Base-by-base conservation (phyloP, 345 rosid species). In the Melaleuca quinquenervia region DNA sequence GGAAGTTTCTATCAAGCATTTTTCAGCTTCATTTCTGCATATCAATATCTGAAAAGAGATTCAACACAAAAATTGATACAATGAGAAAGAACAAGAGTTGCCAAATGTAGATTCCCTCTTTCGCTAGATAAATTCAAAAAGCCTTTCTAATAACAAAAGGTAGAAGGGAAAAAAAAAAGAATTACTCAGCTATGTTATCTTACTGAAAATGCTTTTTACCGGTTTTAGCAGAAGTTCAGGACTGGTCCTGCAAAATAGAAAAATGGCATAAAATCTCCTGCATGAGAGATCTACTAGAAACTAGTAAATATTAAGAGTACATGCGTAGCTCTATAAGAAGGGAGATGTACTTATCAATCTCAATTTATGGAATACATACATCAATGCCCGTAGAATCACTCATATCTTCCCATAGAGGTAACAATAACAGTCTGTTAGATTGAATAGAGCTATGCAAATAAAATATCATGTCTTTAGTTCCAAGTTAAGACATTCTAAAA, bases 1-100 rank as follows among this genome's bases (percentile, higher is more conserved):
- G 48, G 98, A 96, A 87, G 99, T 95, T 89, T 97, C 99, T 87
- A 95, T 97, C 80, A 97, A 93, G 91, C 99, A 97, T 88, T 94
- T 95, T 89, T 97, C 99, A 86, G 96, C 98, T 90, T 97, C 99
- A 87, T 97, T 97, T 89, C 96, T 92, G 88, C 98, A 96, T 87
- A 97, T 96, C 92, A 97, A 92, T 85, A 97, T 92, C 99, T 97
- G 92, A 75, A 90, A 86, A 32, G 84, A 84, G 53, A 86, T 85
- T 16, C 2, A 11, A 76, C 29, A 26, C 45, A 44, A 86, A 32
- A 36, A 50, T 58, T 44, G 44, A 56, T 49, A 76, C n/a, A 26
- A 75, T 24, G 52, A 58, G 32, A 84, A 55, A 70, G 80, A 18
- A 20, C 80, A 70, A 36, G 80, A 20, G 80, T 36, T 36, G 48